Percentiles rank a stretch among this genome's conserved stretches.
phyloP scores from a whole-genome alignment of 108 stramenopile genomes.

The Poteriospumella lacustris region DNA sequence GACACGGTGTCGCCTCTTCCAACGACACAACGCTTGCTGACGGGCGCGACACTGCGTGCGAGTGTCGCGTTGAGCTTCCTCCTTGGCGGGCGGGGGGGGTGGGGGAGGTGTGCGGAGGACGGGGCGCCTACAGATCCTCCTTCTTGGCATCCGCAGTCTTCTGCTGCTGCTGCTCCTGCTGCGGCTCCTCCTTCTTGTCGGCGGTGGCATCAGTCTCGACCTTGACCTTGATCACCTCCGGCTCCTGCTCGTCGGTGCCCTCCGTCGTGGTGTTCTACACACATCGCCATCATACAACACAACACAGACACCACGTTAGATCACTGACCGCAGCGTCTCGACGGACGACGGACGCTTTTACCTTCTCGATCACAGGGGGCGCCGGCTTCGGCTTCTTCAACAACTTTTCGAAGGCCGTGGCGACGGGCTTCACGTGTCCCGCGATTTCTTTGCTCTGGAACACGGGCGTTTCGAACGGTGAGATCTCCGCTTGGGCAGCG shows the following conservation, averaged over 20 bases:
- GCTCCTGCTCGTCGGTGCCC: constrained; percentile 36
- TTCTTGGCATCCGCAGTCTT: constrained; percentile 24
- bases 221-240: constrained; percentile 32
- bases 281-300: neutral
- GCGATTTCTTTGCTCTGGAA: constrained; percentile 73
- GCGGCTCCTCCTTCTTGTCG: constrained; percentile 23
- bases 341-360: neutral
- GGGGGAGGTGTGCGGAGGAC: neutral
- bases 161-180: constrained; percentile 33
- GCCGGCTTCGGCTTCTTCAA: constrained; percentile 50
- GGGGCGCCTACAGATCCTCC: neutral
- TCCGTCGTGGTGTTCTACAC: constrained; percentile 19
- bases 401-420: neutral
- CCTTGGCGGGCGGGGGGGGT: neutral
- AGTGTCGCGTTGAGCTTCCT: neutral
- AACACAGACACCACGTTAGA: constrained; percentile 10
- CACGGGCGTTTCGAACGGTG: constrained; percentile 69
- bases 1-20: too few relatives aligned
- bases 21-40: too few relatives aligned
- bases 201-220: neutral
- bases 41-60: too few relatives aligned
- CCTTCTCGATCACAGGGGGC: constrained; percentile 42
- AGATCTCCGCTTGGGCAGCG: constrained; percentile 62
- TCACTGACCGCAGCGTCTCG: neutral
- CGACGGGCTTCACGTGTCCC: constrained; percentile 31